Conservation (phyloP, 2,329 filamentous ascomycete genomes). For the Zelopaecilomyces penicillatus region DNA sequence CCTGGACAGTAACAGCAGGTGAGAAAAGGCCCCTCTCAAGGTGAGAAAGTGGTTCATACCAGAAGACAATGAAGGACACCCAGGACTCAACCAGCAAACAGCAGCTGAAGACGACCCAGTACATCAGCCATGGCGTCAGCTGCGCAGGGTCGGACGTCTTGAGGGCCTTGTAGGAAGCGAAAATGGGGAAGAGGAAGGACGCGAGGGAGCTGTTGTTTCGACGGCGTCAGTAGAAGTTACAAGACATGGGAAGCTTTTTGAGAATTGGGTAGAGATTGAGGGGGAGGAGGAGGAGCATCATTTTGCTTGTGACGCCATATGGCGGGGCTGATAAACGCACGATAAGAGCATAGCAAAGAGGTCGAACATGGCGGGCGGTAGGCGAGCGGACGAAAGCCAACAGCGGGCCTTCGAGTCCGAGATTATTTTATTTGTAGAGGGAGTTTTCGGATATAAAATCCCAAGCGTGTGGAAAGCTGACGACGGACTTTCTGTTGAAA, state of each 20-base stretch:
- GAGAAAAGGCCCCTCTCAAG: neutral
- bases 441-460: too few relatives aligned
- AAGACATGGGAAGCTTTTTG: too few relatives aligned
- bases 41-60: constrained; percentile 38
- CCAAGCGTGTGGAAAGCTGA: too few relatives aligned
- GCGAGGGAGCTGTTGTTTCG: constrained; percentile 57
- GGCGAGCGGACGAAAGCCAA: constrained; percentile 11
- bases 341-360: constrained; percentile 69
- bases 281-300: neutral
- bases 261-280: neutral
- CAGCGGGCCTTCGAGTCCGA: constrained; percentile 14
- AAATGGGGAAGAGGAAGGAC: constrained; percentile 89
- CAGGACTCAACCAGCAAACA: constrained; percentile 78
- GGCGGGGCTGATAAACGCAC: constrained; percentile 40
- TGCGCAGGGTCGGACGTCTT: constrained; percentile 84
- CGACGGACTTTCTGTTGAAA: too few relatives aligned
- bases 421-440: too few relatives aligned
- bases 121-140: constrained; percentile 97
- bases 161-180: constrained; percentile 96
- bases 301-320: constrained; percentile 7
- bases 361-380: constrained; percentile 56
- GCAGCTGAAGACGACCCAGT: constrained; percentile 89
- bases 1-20: constrained; percentile 34
- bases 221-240: constrained; percentile 6
- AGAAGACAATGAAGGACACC: constrained; percentile 77